Base-by-base conservation (phyloP, 805 yeast species). In the Danielia reshetovae region DNA sequence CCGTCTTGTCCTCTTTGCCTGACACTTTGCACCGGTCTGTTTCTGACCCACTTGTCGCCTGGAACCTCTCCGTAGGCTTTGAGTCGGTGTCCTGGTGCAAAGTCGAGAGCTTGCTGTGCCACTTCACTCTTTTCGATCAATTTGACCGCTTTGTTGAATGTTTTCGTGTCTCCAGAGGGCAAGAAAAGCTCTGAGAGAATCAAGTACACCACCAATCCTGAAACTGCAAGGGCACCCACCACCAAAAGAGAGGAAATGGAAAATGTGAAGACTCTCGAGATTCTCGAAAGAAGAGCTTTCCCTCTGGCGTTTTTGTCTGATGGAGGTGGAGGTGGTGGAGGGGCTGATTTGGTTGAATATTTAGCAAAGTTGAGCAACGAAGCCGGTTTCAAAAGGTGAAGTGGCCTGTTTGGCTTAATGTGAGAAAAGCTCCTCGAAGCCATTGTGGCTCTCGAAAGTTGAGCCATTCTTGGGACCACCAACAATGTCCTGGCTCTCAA, bases 161-260 rank as follows among this genome's bases (percentile, higher is more conserved):
- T 77, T 45, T 82, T 84, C 0, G 95, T 89, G 54, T 89, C 96
- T 16, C 95, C 95, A 1, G 94, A 81, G 7, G 97, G 96, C 30
- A 89, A 74, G 45, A 86, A 77, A 21, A 89, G 62, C 55, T 89
- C 96, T 8, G 81, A 70, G n/a, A 83, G 72, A 15, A 88, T 75
- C 42, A 86, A 70, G 57, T 85, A 89, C 7, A 85, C 68, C 14
- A 88, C 72, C 76, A 38, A 80, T 57, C 29, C 79, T 0, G 90
- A 77, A 7, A 84, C 65, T 11, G 84, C 87, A 2, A 78, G 54
- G 2, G 88, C 88, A 3, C 83, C 85, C 7, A 81, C 47, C 0
- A 85, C 86, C 19, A 84, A 52, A 3, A 74, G 55, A 0, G 85
- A 70, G 3, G 88, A 77, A 7, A 74, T 55, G 5, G 81, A 65